These are phyloP conservation scores for Phaeosphaeriaceae sp. DNA, from an alignment of 2,329 filamentous ascomycete species.

Conservation along the genomic window DNA sequence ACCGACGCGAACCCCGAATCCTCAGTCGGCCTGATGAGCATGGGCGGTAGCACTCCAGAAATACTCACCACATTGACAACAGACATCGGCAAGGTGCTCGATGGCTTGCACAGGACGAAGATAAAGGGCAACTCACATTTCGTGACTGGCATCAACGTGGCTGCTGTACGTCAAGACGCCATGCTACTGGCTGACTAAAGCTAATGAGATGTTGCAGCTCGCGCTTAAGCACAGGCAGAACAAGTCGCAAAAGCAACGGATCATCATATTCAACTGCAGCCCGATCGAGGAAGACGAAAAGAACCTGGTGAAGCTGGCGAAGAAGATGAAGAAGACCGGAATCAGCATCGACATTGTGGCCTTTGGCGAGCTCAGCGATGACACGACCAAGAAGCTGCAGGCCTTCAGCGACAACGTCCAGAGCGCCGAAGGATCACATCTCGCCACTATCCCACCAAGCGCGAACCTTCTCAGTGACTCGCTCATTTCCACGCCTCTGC, in stretches of 20 bases:
- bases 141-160: slow-evolving; percentile 93
- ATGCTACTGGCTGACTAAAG: slow-evolving; percentile 75
- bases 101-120: slow-evolving; percentile 81
- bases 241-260: slow-evolving; percentile 93
- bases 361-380: slow-evolving; percentile 91
- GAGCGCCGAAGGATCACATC: slow-evolving; percentile 83
- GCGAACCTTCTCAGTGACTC: slow-evolving; percentile 92
- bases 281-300: slow-evolving; percentile 90
- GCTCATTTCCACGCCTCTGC: slow-evolving; percentile 85
- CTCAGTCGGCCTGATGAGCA: slow-evolving; percentile 96
- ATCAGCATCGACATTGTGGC: slow-evolving; percentile 93
- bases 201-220: slow-evolving; percentile 63
- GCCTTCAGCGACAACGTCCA: slow-evolving; percentile 95
- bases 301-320: slow-evolving; percentile 84
- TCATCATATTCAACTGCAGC: slow-evolving; percentile 96
- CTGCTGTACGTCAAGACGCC: slow-evolving; percentile 74
- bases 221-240: slow-evolving; percentile 98
- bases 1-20: slow-evolving; percentile 96
- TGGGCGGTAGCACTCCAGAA: slow-evolving; percentile 97
- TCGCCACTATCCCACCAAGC: slow-evolving; percentile 89
- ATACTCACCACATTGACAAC: slow-evolving; percentile 95
- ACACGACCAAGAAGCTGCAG: slow-evolving; percentile 86
- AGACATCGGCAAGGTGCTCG: slow-evolving; percentile 93
- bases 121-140: slow-evolving; percentile 89
- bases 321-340: slow-evolving; percentile 99